These are phyloP conservation scores for Zymoseptoria ardabiliae DNA, from an alignment of 2,329 filamentous ascomycete genomes.

Conservation along the genomic window DNA sequence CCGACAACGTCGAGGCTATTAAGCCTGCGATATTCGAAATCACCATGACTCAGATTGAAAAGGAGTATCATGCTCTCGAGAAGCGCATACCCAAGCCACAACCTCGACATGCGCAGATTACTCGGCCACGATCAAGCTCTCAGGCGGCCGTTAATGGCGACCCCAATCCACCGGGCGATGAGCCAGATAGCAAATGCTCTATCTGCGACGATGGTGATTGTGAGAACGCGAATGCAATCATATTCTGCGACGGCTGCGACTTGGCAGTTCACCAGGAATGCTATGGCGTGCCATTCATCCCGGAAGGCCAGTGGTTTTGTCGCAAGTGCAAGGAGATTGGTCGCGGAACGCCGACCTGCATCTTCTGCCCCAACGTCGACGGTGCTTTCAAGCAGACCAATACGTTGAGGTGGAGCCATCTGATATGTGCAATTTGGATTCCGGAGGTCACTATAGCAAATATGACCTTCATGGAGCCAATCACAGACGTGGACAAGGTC, in stretches of 20 bases:
- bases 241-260: slow-evolving; percentile 97
- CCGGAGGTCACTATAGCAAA: slow-evolving; percentile 94
- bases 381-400: slow-evolving; percentile 98
- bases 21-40: slow-evolving; percentile 95
- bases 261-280: slow-evolving; percentile 97
- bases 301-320: slow-evolving; percentile 96
- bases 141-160: slow-evolving; percentile 94
- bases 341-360: slow-evolving; percentile 85
- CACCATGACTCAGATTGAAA: slow-evolving; percentile 97
- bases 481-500: slow-evolving; percentile 96
- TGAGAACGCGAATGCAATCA: slow-evolving; percentile 97
- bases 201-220: slow-evolving; percentile 99
- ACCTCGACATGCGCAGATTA: slow-evolving; percentile 90
- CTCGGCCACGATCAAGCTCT: slow-evolving; percentile 84
- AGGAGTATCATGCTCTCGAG: slow-evolving; percentile 94
- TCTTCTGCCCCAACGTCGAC: slow-evolving; percentile 96
- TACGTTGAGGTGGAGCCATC: slow-evolving; percentile 90
- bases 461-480: slow-evolving; percentile 94
- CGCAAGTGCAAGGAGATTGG: slow-evolving; percentile 94
- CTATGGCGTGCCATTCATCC: slow-evolving; percentile 97
- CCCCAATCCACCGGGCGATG: slow-evolving; percentile 69
- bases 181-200: slow-evolving; percentile 93
- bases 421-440: slow-evolving; percentile 97
- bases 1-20: slow-evolving; percentile 69
- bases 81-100: slow-evolving; percentile 96